Conservation (phyloP, 1,284 basidiomycete species). For the Porogramme epimiltina region DNA sequence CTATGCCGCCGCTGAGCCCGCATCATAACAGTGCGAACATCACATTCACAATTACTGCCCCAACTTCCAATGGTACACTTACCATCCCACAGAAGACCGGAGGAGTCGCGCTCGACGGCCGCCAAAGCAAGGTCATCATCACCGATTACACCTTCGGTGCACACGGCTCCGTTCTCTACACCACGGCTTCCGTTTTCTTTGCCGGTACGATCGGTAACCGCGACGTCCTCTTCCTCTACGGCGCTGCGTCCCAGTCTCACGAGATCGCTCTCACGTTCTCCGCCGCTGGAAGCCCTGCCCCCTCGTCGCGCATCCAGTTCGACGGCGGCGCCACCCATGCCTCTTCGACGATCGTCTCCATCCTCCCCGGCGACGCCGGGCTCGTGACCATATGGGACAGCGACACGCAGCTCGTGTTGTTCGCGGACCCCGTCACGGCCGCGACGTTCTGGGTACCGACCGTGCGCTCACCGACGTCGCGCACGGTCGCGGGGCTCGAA, state of each 20-base stretch:
- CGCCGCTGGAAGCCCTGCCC: conserved; percentile 41
- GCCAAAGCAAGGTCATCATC: conserved; percentile 71
- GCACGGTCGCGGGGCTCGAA: conserved; percentile 32
- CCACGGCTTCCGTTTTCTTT: conserved; percentile 69
- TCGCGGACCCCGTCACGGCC: conserved; percentile 62
- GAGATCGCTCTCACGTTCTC: conserved; percentile 54
- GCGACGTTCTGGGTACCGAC: conserved; percentile 59
- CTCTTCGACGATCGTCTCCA: conserved; percentile 41
- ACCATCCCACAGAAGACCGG: conserved; percentile 55
- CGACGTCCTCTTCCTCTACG: conserved; percentile 72
- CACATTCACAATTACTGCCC: conserved; percentile 58
- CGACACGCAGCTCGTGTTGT: conserved; percentile 64
- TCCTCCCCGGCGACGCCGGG: conserved; percentile 57
- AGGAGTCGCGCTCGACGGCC: conserved; percentile 62
- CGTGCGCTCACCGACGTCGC: conserved; percentile 30
- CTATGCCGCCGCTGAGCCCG: not conserved
- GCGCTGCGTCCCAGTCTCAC: conserved; percentile 57
- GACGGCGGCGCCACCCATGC: conserved; percentile 6
- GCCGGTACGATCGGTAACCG: conserved; percentile 68
- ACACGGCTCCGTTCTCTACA: conserved; percentile 55
- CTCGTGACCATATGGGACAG: conserved; percentile 68
- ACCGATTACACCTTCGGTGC: conserved; percentile 67
- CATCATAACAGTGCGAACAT: conserved; percentile 41
- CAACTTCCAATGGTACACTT: conserved; percentile 51
- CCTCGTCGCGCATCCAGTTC: conserved; percentile 29